Percentiles rank a stretch among this genome's conserved stretches.
Evolutionary conservation across 1,284 basidiomycete species (phyloP).

Genomic region (Pterula multifida): DNA sequence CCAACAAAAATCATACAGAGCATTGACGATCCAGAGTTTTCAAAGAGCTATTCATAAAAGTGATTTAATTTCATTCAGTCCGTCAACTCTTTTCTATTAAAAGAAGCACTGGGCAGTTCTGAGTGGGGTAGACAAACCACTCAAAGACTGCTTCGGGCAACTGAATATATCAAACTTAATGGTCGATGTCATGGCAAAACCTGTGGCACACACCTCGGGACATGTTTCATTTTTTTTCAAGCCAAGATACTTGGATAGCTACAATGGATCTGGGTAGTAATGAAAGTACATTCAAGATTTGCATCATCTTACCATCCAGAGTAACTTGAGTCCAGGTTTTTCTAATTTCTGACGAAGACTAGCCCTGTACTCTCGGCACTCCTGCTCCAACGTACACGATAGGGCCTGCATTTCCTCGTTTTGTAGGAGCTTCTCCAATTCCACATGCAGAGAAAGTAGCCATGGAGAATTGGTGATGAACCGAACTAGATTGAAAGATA

Average conservation of each 20-base stretch:
- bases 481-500: background rate
- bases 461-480: background rate
- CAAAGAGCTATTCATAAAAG: background rate
- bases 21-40: constrained; percentile 23
- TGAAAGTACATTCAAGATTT: background rate
- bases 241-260: background rate
- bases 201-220: too few species aligned
- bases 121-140: background rate
- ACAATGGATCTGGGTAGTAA: background rate
- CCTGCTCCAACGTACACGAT: background rate
- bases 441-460: background rate
- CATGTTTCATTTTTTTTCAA: too few species aligned
- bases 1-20: constrained; percentile 44
- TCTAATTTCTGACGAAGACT: background rate
- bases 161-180: background rate
- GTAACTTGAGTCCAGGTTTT: background rate
- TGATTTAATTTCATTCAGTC: background rate
- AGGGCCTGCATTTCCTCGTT: background rate
- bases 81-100: background rate
- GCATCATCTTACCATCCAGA: background rate
- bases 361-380: background rate
- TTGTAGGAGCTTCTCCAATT: background rate
- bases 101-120: background rate
- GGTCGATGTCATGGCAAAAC: too few species aligned
- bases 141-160: background rate